These are phyloP conservation scores for Elasticomyces elasticus DNA, from an alignment of 495 filamentous ascomycete species.

Conservation along the genomic window DNA sequence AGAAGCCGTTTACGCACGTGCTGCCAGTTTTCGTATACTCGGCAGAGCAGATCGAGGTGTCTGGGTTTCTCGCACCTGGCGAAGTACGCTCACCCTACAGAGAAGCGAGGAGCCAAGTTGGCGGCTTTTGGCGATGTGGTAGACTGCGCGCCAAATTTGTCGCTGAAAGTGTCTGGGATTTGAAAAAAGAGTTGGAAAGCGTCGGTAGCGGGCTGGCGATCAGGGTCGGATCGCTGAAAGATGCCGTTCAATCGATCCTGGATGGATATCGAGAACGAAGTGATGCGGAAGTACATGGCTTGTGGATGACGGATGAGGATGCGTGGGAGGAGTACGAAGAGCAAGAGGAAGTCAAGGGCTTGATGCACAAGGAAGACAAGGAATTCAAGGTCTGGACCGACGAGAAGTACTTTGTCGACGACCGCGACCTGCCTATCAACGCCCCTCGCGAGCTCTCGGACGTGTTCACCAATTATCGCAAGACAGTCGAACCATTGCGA, in stretches of 20 bases:
- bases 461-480: conserved; percentile 59
- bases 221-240: conserved; percentile 47
- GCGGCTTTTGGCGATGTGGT: conserved; percentile 56
- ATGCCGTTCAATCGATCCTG: conserved; percentile 45
- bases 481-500: conserved; percentile 54
- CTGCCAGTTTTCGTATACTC: conserved; percentile 57
- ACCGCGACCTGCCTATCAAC: conserved; percentile 47
- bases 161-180: conserved; percentile 56
- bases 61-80: conserved; percentile 46
- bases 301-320: conserved; percentile 62
- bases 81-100: conserved; percentile 43
- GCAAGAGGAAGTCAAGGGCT: conserved; percentile 40
- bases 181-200: conserved; percentile 47
- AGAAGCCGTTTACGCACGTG: conserved; percentile 52
- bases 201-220: conserved; percentile 50
- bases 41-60: conserved; percentile 58
- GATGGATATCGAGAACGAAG: conserved; percentile 34
- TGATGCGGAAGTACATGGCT: conserved; percentile 41
- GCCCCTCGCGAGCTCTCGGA: conserved; percentile 48
- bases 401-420: conserved; percentile 65
- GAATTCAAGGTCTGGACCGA: conserved; percentile 54
- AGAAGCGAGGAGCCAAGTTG: conserved; percentile 46
- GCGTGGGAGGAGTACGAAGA: conserved; percentile 55
- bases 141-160: conserved; percentile 58
- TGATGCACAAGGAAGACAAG: conserved; percentile 39